A percentile compares a stretch with the other conserved stretches of the same genome.
These are phyloP conservation scores for Kurtzmaniella natalensis DNA, from an alignment of 1,139 yeast species.

Conservation along the genomic window DNA sequence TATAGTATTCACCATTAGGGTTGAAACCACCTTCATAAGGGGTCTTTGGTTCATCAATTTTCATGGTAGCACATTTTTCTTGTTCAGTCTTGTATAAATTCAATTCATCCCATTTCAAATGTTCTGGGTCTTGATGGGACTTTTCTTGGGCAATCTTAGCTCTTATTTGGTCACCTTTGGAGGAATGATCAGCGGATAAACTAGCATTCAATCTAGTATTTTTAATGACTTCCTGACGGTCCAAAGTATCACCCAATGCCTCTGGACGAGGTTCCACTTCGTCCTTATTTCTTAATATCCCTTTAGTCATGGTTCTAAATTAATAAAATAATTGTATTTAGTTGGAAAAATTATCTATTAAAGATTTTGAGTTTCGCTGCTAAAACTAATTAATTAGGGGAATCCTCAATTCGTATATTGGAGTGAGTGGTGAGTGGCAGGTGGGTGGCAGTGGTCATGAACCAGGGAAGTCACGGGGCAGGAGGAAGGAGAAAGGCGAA, in stretches of 20 bases:
- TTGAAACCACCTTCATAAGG: slow-evolving; percentile 94
- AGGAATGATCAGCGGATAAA: slow-evolving; percentile 23
- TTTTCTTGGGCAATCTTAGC: slow-evolving; percentile 33
- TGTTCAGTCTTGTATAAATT: slow-evolving; percentile 64
- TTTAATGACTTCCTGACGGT: slow-evolving; percentile 42
- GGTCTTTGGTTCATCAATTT: slow-evolving; percentile 94
- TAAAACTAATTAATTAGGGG: no score
- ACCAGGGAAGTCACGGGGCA: no score
- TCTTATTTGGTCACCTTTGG: slow-evolving; percentile 37
- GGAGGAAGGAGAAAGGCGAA: no score
- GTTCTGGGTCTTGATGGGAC: slow-evolving; percentile 19
- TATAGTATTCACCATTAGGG: slow-evolving; percentile 79
- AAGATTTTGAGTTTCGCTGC: no score
- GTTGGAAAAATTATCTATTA: no score
- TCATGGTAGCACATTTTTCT: slow-evolving; percentile 71
- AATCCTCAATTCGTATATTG: no score
- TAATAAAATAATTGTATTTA: not conserved
- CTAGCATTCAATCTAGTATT: slow-evolving; percentile 42
- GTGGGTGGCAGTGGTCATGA: no score
- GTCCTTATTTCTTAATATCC: slow-evolving; percentile 39
- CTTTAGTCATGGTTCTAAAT: slow-evolving; percentile 17
- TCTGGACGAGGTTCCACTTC: slow-evolving; percentile 11
- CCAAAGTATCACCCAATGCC: slow-evolving; percentile 21
- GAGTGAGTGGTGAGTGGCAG: no score
- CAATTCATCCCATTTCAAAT: slow-evolving; percentile 70